phyloP scores from a whole-genome alignment of 306 rosid species.

The Rosa persica region DNA sequence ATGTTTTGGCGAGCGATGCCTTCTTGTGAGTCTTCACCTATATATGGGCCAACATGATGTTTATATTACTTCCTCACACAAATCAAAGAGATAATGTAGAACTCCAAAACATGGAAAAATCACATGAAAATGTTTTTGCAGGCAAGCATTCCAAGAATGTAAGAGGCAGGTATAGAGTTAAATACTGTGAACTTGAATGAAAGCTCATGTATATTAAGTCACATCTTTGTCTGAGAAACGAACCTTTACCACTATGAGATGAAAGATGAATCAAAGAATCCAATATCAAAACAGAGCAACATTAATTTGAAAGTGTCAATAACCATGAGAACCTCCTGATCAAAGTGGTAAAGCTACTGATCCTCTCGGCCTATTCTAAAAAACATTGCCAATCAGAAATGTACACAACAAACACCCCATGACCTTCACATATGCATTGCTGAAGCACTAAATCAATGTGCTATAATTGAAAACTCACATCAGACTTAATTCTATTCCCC shows the following conservation, averaged over 20 bases:
- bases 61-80: slow-evolving; percentile 19
- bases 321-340: not conserved
- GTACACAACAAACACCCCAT: not conserved
- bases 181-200: not conserved
- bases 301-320: not conserved
- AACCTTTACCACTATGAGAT: not conserved
- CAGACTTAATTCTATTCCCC: not conserved
- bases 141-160: not conserved
- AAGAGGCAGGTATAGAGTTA: not conserved
- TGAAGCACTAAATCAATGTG: not conserved
- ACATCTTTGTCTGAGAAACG: not conserved
- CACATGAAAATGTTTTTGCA: not conserved
- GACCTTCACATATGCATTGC: not conserved
- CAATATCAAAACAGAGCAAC: not conserved
- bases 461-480: not conserved
- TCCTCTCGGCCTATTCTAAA: not conserved
- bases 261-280: not conserved
- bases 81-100: slow-evolving; percentile 7
- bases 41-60: slow-evolving; percentile 28
- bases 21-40: slow-evolving; percentile 61
- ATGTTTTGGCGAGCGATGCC: slow-evolving; percentile 26
- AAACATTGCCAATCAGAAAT: not conserved
- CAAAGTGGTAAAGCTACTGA: not conserved
- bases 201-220: not conserved
- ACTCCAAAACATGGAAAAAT: not conserved